Conservation (phyloP, 768 basidiomycete genomes). For the Naganishia randhawae region DNA sequence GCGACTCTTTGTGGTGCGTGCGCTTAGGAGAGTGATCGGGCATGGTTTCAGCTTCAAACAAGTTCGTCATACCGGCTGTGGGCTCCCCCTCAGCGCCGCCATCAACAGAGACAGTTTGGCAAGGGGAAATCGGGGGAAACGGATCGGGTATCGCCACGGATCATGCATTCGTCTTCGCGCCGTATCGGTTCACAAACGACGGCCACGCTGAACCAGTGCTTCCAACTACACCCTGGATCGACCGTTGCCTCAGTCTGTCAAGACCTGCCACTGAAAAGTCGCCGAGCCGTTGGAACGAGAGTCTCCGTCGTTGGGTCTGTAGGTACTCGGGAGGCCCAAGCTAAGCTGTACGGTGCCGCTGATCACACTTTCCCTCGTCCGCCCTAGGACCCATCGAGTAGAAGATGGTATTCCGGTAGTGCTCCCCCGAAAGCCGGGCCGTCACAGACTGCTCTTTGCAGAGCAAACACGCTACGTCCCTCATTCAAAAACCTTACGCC, state of each 20-base stretch:
- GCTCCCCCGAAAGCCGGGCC: neutral
- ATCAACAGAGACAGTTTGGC: neutral
- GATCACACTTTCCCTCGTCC: neutral
- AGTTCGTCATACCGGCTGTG: neutral
- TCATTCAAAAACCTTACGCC: neutral
- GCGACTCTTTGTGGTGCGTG: too few species aligned
- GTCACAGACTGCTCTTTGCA: neutral
- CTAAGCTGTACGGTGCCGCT: neutral
- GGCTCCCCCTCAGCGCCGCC: neutral
- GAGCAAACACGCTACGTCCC: neutral
- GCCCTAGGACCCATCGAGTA: neutral
- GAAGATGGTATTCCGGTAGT: neutral
- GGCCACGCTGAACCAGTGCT: neutral
- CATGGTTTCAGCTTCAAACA: slow-evolving; percentile 4
- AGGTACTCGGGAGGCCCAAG: neutral
- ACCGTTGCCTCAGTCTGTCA: neutral
- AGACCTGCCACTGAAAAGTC: neutral
- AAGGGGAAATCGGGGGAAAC: too few species aligned
- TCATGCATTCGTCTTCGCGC: neutral
- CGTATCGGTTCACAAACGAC: neutral
- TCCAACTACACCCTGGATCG: neutral
- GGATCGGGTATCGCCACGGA: neutral
- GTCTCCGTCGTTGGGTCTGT: neutral
- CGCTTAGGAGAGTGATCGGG: neutral
- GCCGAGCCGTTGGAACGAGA: neutral